These are phyloP conservation scores for Aspergillus fumigatiaffinis DNA, from an alignment of 2,329 filamentous ascomycete genomes.

Conservation along the genomic window DNA sequence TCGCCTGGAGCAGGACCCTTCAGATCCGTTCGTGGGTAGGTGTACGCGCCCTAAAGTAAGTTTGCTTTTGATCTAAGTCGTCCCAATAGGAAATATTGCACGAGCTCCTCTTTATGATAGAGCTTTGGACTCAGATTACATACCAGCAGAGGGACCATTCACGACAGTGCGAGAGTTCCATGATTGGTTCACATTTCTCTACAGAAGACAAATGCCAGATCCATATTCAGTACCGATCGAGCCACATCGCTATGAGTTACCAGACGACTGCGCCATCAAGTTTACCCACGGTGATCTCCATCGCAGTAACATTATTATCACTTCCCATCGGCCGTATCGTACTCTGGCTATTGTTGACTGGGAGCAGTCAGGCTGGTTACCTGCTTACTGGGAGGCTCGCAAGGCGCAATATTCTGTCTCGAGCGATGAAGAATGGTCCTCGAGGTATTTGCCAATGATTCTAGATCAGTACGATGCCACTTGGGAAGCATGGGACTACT, in stretches of 20 bases:
- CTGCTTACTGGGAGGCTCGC: slow-evolving; percentile 30
- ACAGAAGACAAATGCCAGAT: slow-evolving; percentile 19
- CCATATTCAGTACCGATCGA: slow-evolving; percentile 23
- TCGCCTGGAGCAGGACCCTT: slow-evolving; percentile 21
- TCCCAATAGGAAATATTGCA: slow-evolving; percentile 15
- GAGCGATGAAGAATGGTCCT: slow-evolving; percentile 21
- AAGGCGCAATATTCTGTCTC: slow-evolving; percentile 23
- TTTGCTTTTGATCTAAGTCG: neutral
- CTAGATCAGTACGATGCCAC: slow-evolving; percentile 23
- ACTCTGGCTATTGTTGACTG: slow-evolving; percentile 28
- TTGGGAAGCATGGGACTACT: slow-evolving; percentile 29
- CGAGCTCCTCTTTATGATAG: slow-evolving; percentile 19
- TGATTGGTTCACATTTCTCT: slow-evolving; percentile 28
- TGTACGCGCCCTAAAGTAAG: neutral
- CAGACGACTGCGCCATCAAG: slow-evolving; percentile 28
- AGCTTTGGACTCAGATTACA: slow-evolving; percentile 15
- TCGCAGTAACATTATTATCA: slow-evolving; percentile 31
- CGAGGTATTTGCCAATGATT: slow-evolving; percentile 28
- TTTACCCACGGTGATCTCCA: slow-evolving; percentile 36
- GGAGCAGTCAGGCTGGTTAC: slow-evolving; percentile 31
- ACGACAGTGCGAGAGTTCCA: slow-evolving; percentile 27
- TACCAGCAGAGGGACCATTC: slow-evolving; percentile 26
- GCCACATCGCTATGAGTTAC: slow-evolving; percentile 26
- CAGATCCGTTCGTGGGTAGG: slow-evolving; percentile 25
- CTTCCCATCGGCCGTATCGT: slow-evolving; percentile 12